Base-by-base conservation (phyloP, 805 yeast species). In the Wickerhamiella azymoides region DNA sequence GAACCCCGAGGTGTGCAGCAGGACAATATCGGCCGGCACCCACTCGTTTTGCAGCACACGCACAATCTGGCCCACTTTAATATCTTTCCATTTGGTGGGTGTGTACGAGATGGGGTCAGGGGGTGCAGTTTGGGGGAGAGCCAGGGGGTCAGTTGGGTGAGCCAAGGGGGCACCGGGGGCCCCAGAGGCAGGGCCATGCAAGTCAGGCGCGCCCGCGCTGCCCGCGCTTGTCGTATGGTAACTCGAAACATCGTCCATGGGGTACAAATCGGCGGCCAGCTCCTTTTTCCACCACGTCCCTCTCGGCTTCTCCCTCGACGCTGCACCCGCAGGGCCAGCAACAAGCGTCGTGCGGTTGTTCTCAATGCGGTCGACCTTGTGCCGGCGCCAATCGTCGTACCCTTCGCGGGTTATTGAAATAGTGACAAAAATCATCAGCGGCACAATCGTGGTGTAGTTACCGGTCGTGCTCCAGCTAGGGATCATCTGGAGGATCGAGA, bases 381-480 rank as follows among this genome's bases (percentile, higher is more conserved):
- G 96, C 54, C 98, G 72, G 57, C 82, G 73, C 71, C 80, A 79
- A 64, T 92, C 98, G 62, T 92, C 98, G 62, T 71, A 88, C 0
- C 93, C 98, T 64, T 92, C 98, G 53, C 97, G 73, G 8, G 80
- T 74, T 64, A 89, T 86, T 0, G 97, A 84, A 24, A 92, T 83
- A 7, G 84, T 69, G 65, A 92, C 84, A 61, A 92, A 92, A 5
- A 92, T 73, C 62, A 79, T 66, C 47, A 92, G 68, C 1, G 98
- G 97, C 36, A 88, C 72, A 54, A 92, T 89, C 1, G 98, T 92
- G 3, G 97, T 92, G 59, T 77, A 85, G 10, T 86, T 81, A 49
- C 97, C 98, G 0, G 98, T 92, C 5, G 98, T 85, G 1, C 96
- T 84, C 96, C 96, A 92, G 2, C 86, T 76, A 0, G 98, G 97